Base-by-base conservation (phyloP, 441 rosid species). In the Bruguiera hainesii region DNA sequence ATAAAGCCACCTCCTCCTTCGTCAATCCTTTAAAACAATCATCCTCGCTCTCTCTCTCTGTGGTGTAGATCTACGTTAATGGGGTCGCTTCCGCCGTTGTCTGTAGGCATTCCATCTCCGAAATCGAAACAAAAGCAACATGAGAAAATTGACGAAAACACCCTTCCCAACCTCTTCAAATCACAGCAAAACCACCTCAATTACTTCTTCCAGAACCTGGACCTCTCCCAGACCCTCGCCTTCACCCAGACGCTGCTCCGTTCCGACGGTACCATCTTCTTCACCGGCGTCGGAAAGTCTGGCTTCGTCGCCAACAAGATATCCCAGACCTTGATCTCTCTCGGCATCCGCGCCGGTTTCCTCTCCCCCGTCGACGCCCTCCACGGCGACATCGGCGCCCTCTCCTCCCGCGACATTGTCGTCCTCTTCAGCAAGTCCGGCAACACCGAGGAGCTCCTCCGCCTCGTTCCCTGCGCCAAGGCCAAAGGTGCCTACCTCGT, bases 301-400 rank as follows among this genome's bases (percentile, higher is more conserved):
- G 97, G 96, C 33, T 90, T 95, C 85, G 98, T 95, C 64, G 96
- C 99, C 66, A 76, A 85, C 78, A 91, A 92, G 82, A 85, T 95
- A 73, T 92, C 98, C 4, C 97, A 90, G 74, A 92, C 99, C 49
- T 89, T 95, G 21, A 75, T 88, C 65, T 95, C 97, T 33, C 81
- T 95, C 56, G 88, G 88, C 70, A 81, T 90, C 72, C 89, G 84
- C 64, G 83, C 99, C 28, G 74, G 83, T 5, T 95, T 85, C 78
- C 89, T 95, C 67, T 80, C 89, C 79, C 99, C 98, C 18, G 73
- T 95, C 57, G 98, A 91, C 48, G 96, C 97, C n/a, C 95, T 95
- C 58, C 98, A 95, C 66, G 97, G 98, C 28, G 97, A 92, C 82
- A 91, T 92, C 66, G 98, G 98, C 51, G 82, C 84, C 23, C 81